These are phyloP conservation scores for Pisolithus marmoratus DNA, from an alignment of 768 basidiomycete species.

Conservation along the genomic window DNA sequence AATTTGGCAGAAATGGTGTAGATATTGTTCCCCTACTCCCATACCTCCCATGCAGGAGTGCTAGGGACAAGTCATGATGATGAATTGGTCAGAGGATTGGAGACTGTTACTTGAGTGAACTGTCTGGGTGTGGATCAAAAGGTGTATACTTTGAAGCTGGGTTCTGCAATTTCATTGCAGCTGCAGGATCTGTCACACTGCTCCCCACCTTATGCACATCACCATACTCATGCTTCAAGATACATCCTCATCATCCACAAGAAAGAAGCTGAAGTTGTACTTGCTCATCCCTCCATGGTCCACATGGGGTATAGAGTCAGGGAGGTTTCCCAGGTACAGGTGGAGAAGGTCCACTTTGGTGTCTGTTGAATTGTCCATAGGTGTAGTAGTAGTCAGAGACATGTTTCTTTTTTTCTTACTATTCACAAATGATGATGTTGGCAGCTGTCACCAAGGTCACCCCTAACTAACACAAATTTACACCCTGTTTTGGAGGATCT, in stretches of 20 bases:
- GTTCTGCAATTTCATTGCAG: no score
- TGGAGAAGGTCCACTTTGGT: neutral
- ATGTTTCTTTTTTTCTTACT: no score
- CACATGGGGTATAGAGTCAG: neutral
- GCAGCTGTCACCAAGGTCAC: neutral
- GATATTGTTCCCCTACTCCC: neutral
- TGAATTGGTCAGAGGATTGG: no score
- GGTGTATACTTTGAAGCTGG: neutral
- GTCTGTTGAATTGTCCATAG: neutral
- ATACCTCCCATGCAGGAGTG: neutral
- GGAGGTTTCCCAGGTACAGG: neutral
- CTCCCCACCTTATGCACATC: neutral
- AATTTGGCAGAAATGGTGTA: neutral
- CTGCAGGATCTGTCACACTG: neutral
- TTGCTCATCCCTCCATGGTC: neutral
- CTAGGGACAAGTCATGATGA: neutral
- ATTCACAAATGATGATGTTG: neutral
- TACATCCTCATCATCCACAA: neutral
- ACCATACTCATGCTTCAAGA: neutral
- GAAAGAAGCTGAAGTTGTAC: neutral
- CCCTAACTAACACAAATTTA: no score
- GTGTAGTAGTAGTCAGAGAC: no score
- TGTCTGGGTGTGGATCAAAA: neutral
- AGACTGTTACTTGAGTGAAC: neutral
- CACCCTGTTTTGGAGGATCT: no score